A percentile compares a stretch with the other conserved stretches of the same genome.
Conservation (phyloP, 345 rosid genomes). For the Boechera stricta region DNA sequence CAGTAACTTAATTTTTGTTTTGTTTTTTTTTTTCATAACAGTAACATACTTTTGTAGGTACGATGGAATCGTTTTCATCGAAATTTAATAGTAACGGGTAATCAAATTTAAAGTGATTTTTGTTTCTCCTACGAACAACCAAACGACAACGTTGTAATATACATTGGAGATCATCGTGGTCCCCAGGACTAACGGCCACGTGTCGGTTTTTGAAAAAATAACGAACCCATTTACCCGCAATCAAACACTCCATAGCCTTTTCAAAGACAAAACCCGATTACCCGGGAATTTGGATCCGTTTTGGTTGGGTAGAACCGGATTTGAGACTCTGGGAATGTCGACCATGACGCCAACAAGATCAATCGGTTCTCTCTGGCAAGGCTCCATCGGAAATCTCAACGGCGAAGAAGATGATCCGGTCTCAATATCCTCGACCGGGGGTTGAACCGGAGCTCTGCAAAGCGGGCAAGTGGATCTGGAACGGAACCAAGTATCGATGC, state of each 20-base stretch:
- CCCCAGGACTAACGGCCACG: conserved; percentile 4
- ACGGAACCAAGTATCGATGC: conserved; percentile 86
- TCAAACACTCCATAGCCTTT: conserved; percentile 46
- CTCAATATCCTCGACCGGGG: conserved; percentile 36
- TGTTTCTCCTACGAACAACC: neutral
- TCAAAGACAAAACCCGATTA: conserved; percentile 44
- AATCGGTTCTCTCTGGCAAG: conserved; percentile 36
- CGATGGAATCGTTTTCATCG: too few species aligned
- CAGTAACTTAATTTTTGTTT: neutral
- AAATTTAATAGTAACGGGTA: neutral
- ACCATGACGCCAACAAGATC: conserved; percentile 39
- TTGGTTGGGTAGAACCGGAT: conserved; percentile 20
- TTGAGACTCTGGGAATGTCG: conserved; percentile 43
- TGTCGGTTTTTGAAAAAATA: conserved; percentile 7
- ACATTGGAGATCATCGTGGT: neutral
- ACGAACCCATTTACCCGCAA: neutral
- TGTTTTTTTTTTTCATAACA: too few species aligned
- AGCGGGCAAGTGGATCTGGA: conserved; percentile 80
- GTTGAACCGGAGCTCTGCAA: conserved; percentile 73
- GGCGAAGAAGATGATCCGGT: conserved; percentile 39
- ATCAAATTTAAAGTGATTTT: neutral
- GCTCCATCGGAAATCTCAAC: conserved; percentile 37
- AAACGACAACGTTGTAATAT: neutral
- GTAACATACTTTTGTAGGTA: too few species aligned
- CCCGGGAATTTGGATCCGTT: conserved; percentile 44